phyloP scores from a whole-genome alignment of 169 alveolate genomes.

The Babesia gibsoni region DNA sequence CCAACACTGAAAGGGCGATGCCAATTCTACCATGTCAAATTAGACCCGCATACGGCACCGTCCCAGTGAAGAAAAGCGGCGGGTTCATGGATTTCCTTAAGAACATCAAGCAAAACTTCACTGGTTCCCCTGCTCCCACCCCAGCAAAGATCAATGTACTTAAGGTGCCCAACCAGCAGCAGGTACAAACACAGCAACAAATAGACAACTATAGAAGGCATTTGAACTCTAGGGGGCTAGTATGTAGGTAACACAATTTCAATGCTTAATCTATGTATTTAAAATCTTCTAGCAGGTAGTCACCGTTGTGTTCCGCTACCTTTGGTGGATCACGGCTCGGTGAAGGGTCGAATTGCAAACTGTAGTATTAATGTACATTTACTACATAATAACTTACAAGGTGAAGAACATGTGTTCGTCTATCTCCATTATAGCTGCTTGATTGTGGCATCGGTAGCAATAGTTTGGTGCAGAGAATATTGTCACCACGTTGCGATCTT shows the following conservation, averaged over 20 bases:
- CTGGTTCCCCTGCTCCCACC: not conserved
- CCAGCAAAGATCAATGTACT: slow-evolving; percentile 15
- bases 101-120: slow-evolving; percentile 24
- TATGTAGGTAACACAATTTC: not conserved
- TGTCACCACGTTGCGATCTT: slow-evolving; percentile 89
- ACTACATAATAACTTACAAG: slow-evolving; percentile 15
- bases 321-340: slow-evolving; percentile 55
- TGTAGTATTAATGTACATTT: not conserved
- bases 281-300: slow-evolving; percentile 53
- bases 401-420: slow-evolving; percentile 88
- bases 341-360: slow-evolving; percentile 66
- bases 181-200: slow-evolving; percentile 4
- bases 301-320: slow-evolving; percentile 16
- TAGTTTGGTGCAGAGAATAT: slow-evolving; percentile 95
- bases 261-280: slow-evolving; percentile 40
- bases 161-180: slow-evolving; percentile 7
- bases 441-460: slow-evolving; percentile 93
- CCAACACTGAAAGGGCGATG: not conserved
- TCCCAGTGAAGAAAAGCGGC: not conserved
- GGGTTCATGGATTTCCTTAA: slow-evolving; percentile 8
- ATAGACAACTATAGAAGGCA: slow-evolving; percentile 22
- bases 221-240: slow-evolving; percentile 33
- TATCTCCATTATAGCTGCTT: slow-evolving; percentile 92
- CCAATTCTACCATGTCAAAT: slow-evolving; percentile 28
- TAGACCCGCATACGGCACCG: not conserved